These are phyloP conservation scores for Craspedostauros australis DNA, from an alignment of 108 stramenopile species.

Conservation along the genomic window DNA sequence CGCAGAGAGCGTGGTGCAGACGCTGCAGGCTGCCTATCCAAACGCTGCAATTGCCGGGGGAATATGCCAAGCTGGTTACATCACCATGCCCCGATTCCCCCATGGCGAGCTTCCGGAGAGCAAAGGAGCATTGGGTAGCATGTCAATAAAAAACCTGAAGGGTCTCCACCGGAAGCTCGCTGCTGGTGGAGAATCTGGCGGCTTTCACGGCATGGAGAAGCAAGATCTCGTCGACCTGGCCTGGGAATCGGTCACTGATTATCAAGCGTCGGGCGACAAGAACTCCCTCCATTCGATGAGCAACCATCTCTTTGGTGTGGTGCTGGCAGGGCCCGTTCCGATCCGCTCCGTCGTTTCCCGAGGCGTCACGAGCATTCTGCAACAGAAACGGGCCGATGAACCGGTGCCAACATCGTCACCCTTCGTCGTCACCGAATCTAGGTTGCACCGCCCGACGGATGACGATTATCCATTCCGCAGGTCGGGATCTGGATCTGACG, in stretches of 20 bases:
- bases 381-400: background rate
- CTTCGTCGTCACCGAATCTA: slow-evolving; percentile 10
- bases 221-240: slow-evolving; percentile 20
- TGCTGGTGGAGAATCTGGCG: background rate
- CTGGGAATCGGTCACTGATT: background rate
- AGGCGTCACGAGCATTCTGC: slow-evolving; percentile 35
- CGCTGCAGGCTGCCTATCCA: slow-evolving; percentile 23
- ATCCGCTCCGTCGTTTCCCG: slow-evolving; percentile 42
- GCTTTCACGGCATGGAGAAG: slow-evolving; percentile 6
- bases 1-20: slow-evolving; percentile 16
- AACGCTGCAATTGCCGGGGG: slow-evolving; percentile 47
- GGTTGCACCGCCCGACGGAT: slow-evolving; percentile 12
- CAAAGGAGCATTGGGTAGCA: slow-evolving; percentile 12
- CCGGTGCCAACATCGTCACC: slow-evolving; percentile 5
- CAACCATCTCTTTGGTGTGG: slow-evolving; percentile 47
- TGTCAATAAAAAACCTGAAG: slow-evolving; percentile 9
- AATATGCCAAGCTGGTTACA: slow-evolving; percentile 29
- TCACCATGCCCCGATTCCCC: slow-evolving; percentile 13
- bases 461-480: slow-evolving; percentile 24
- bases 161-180: background rate
- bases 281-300: too few relatives aligned
- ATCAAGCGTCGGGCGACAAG: slow-evolving; percentile 4
- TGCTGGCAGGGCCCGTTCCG: slow-evolving; percentile 39
- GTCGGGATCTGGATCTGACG: too few relatives aligned
- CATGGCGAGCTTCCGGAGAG: too few relatives aligned